These are phyloP conservation scores for Onygenales sp. DNA, from an alignment of 2,329 filamentous ascomycete genomes.

Conservation along the genomic window DNA sequence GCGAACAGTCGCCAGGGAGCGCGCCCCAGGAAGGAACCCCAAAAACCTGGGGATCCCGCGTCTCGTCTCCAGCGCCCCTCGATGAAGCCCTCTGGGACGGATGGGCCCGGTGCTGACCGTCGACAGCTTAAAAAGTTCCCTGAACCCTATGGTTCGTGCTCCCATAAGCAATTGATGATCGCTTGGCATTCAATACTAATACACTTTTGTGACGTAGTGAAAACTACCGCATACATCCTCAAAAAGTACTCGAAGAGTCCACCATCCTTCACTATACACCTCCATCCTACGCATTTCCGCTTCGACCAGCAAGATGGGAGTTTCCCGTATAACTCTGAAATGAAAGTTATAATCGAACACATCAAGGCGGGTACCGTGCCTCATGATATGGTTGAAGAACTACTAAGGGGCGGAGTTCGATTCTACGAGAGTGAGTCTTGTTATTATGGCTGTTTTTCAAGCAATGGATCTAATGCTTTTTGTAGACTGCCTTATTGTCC, in stretches of 20 bases:
- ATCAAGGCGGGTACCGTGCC: conserved; percentile 68
- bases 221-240: conserved; percentile 69
- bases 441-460: not conserved
- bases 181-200: conserved; percentile 13
- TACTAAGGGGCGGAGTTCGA: conserved; percentile 59
- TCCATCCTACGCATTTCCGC: conserved; percentile 76
- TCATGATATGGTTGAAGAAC: conserved; percentile 75
- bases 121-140: conserved; percentile 28
- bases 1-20: conserved; percentile 20
- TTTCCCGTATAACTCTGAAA: conserved; percentile 85
- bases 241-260: conserved; percentile 63
- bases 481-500: conserved; percentile 73
- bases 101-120: conserved; percentile 21
- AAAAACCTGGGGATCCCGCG: conserved; percentile 26
- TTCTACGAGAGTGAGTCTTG: conserved; percentile 69
- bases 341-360: conserved; percentile 73
- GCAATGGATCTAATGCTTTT: conserved; percentile 3
- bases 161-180: conserved; percentile 4
- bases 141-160: conserved; percentile 37
- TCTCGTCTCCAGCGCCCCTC: conserved; percentile 24
- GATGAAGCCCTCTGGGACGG: conserved; percentile 20
- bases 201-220: conserved; percentile 43
- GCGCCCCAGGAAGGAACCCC: conserved; percentile 50
- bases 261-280: conserved; percentile 77
- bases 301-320: conserved; percentile 92